A percentile compares a stretch with the other conserved stretches of the same genome.
phyloP scores from a whole-genome alignment of 352 stramenopile species.

The Peronospora farinosa region DNA sequence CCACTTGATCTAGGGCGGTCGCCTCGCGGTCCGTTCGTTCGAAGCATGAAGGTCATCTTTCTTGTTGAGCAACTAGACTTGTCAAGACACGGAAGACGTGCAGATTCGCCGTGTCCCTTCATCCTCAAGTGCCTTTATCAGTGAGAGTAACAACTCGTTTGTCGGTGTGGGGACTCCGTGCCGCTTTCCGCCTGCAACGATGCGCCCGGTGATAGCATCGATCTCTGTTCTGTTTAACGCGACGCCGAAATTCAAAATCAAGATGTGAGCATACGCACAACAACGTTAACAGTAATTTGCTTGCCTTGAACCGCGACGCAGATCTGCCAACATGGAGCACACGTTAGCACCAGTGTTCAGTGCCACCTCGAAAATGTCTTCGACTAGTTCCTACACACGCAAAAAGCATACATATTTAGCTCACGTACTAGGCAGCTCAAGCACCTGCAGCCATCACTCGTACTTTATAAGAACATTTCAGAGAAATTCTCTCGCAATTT shows the following conservation, averaged over 20 bases:
- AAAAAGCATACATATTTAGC: slow-evolving; percentile 3
- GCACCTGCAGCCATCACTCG: background rate
- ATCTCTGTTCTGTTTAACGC: slow-evolving; percentile 52
- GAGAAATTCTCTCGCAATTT: slow-evolving; percentile 32
- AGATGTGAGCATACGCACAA: background rate
- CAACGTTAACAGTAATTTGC: background rate
- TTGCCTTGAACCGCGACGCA: slow-evolving; percentile 52
- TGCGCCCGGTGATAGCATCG: slow-evolving; percentile 58
- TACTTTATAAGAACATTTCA: slow-evolving; percentile 33
- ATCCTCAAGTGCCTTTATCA: slow-evolving; percentile 56
- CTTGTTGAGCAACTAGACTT: too few relatives aligned
- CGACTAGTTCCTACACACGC: slow-evolving; percentile 42
- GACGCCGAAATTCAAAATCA: background rate
- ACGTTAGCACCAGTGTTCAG: slow-evolving; percentile 50
- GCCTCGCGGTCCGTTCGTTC: too few relatives aligned
- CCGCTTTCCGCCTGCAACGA: slow-evolving; percentile 39
- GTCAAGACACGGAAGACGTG: too few relatives aligned
- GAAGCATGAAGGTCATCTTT: too few relatives aligned
- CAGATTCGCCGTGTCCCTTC: slow-evolving; percentile 10
- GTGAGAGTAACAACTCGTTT: slow-evolving; percentile 50
- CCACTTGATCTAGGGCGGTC: too few relatives aligned
- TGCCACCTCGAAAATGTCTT: slow-evolving; percentile 48
- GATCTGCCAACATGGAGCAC: slow-evolving; percentile 71
- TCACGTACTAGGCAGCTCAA: background rate
- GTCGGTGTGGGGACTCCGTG: slow-evolving; percentile 51